Conservation (phyloP, 192 early-diverging fungal species). For the Podochytrium sp. region DNA sequence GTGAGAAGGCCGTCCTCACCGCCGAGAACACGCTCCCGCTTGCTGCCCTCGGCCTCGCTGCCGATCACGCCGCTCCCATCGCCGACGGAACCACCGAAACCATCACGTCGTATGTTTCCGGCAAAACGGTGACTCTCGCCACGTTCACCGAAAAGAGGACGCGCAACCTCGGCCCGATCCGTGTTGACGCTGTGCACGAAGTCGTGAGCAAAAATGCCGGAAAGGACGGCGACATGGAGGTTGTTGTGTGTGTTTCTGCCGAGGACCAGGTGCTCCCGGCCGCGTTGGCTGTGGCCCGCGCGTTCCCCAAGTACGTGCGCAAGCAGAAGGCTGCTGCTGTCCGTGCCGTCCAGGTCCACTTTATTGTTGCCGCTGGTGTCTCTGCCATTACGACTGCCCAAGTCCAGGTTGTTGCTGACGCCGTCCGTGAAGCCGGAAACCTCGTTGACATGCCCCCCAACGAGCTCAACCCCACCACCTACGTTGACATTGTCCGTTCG, state of each 20-base stretch:
- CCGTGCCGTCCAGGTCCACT: slow-evolving; percentile 35
- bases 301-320: slow-evolving; percentile 39
- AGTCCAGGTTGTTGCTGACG: slow-evolving; percentile 31
- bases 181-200: slow-evolving; percentile 45
- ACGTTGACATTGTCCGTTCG: slow-evolving; percentile 42
- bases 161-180: slow-evolving; percentile 43
- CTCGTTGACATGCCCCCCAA: slow-evolving; percentile 53
- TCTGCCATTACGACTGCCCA: background rate
- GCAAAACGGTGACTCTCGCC: slow-evolving; percentile 25
- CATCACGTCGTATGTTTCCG: slow-evolving; percentile 6
- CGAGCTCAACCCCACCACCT: slow-evolving; percentile 50
- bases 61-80: slow-evolving; percentile 16
- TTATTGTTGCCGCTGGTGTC: slow-evolving; percentile 9
- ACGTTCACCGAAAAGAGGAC: background rate
- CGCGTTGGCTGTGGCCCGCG: slow-evolving; percentile 38
- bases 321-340: slow-evolving; percentile 28
- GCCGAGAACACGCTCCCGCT: slow-evolving; percentile 20
- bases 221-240: slow-evolving; percentile 15
- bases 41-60: slow-evolving; percentile 1
- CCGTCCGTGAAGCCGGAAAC: slow-evolving; percentile 36
- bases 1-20: slow-evolving; percentile 3
- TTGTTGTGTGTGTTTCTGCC: slow-evolving; percentile 9
- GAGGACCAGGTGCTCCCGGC: slow-evolving; percentile 24
- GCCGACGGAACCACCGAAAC: slow-evolving; percentile 14
- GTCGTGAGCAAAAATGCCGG: slow-evolving; percentile 22